Conservation (phyloP, 352 stramenopile genomes). For the Blastocystis sp. region DNA sequence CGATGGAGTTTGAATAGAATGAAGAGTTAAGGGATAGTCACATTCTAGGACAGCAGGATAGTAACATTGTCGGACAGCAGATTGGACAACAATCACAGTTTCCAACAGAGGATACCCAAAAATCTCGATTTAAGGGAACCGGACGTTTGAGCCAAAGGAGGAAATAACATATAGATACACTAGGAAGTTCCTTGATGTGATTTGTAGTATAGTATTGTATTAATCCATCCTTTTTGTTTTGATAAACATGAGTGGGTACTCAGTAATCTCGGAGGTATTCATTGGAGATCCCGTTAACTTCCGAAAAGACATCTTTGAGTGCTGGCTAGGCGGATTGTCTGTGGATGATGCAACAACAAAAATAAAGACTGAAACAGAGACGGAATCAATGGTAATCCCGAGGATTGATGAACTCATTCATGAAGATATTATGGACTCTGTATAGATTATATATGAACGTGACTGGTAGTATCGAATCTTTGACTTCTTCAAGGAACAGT, state of each 20-base stretch:
- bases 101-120: not conserved
- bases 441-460: not conserved
- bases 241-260: not conserved
- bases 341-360: not conserved
- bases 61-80: not conserved
- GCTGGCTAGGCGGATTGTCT: not conserved
- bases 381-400: not conserved
- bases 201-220: not conserved
- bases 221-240: not conserved
- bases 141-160: not conserved
- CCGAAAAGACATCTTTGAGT: conserved; percentile 42
- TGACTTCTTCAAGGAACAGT: conserved; percentile 52
- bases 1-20: not conserved
- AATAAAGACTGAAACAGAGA: not conserved
- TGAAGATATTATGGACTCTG: conserved; percentile 29
- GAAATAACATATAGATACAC: conserved; percentile 2
- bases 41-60: too few relatives aligned
- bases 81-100: not conserved
- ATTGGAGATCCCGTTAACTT: conserved; percentile 59
- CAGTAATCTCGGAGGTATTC: conserved; percentile 57
- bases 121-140: not conserved
- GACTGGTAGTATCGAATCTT: conserved; percentile 45
- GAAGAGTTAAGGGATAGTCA: not conserved
- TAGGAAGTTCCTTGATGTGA: not conserved
- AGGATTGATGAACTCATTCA: conserved; percentile 26